These are phyloP conservation scores for Solanum habrochaites DNA, from an alignment of 257 asterid genomes.

Conservation along the genomic window DNA sequence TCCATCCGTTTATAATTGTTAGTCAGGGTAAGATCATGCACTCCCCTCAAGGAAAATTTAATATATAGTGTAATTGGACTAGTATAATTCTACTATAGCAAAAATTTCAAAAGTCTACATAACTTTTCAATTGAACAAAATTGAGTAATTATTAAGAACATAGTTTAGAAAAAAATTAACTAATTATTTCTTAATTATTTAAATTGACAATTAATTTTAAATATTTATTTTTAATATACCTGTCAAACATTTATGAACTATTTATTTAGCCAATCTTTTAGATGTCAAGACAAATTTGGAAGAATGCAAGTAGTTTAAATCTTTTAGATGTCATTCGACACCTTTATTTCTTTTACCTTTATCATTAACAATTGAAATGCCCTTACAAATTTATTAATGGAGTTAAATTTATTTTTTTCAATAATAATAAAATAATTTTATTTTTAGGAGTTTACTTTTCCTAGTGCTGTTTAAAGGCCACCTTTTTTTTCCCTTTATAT, in stretches of 20 bases:
- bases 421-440: neutral
- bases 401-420: neutral
- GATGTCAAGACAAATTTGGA: neutral
- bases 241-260: no score
- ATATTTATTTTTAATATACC: no score
- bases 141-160: no score
- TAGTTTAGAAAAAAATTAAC: rapidly evolving
- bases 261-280: neutral
- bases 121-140: no score
- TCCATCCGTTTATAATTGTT: no score
- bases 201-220: no score
- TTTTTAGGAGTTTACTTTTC: neutral
- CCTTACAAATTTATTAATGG: neutral
- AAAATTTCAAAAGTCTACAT: no score
- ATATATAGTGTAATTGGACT: no score
- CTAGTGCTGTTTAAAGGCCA: neutral
- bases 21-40: no score
- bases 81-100: no score
- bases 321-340: neutral
- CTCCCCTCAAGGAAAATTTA: no score
- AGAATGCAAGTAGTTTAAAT: neutral
- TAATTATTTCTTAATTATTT: no score
- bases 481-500: neutral
- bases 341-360: neutral
- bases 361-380: neutral